These are phyloP conservation scores for Papiliotrema laurentii DNA, from an alignment of 1,284 basidiomycete species.

Conservation along the genomic window DNA sequence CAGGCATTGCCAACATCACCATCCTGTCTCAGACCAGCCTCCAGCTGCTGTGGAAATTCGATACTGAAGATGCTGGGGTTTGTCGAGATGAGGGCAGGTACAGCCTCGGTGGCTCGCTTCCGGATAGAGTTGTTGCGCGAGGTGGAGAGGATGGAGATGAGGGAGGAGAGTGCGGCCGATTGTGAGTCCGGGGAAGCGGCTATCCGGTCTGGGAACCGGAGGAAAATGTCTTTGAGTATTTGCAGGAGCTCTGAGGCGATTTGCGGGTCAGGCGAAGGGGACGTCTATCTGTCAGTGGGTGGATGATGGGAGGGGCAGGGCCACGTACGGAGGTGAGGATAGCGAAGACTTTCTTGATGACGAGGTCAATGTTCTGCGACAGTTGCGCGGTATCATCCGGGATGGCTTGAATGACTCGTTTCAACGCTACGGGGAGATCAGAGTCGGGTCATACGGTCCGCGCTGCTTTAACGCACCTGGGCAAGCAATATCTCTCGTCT, in stretches of 20 bases:
- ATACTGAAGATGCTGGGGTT: slow-evolving; percentile 27
- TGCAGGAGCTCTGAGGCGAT: slow-evolving; percentile 81
- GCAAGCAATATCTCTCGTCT: slow-evolving; percentile 75
- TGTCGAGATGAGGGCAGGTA: slow-evolving; percentile 47
- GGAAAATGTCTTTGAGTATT: slow-evolving; percentile 84
- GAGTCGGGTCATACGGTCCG: not conserved
- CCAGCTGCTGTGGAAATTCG: slow-evolving; percentile 21
- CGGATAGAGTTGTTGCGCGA: slow-evolving; percentile 70
- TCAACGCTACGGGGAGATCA: slow-evolving; percentile 84
- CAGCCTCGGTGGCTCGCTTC: slow-evolving; percentile 80
- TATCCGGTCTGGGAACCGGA: slow-evolving; percentile 68
- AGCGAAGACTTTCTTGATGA: slow-evolving; percentile 75
- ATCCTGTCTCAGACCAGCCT: slow-evolving; percentile 20
- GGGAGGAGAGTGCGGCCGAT: slow-evolving; percentile 60
- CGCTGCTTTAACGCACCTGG: slow-evolving; percentile 59
- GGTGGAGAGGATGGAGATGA: slow-evolving; percentile 71
- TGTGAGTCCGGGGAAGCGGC: slow-evolving; percentile 53
- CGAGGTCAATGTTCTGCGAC: slow-evolving; percentile 70
- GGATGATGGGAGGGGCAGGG: slow-evolving; percentile 1
- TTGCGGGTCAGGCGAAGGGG: slow-evolving; percentile 65
- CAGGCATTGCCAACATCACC: slow-evolving; percentile 30
- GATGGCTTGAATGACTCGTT: slow-evolving; percentile 88
- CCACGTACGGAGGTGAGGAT: slow-evolving; percentile 67
- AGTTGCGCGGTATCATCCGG: slow-evolving; percentile 74
- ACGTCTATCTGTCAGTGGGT: slow-evolving; percentile 22